These are phyloP conservation scores for Francoa sonchifolia DNA, from an alignment of 441 rosid genomes.

Conservation along the genomic window DNA sequence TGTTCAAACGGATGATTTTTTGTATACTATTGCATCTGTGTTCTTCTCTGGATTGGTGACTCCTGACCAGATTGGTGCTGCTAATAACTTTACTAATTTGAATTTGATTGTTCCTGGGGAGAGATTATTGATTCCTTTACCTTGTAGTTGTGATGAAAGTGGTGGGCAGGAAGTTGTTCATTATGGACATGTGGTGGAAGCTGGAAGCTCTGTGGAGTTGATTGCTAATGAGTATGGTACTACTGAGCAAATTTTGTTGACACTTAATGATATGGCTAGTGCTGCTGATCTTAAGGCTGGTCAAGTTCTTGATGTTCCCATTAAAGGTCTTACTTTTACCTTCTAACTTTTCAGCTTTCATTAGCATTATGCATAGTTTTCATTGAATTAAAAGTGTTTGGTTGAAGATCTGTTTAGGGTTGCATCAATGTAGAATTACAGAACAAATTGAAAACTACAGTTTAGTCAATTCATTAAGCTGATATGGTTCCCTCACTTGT, in stretches of 20 bases:
- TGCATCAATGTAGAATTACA: too few species aligned
- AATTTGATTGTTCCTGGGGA: slow-evolving; percentile 24
- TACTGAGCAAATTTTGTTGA: slow-evolving; percentile 18
- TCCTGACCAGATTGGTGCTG: slow-evolving; percentile 19
- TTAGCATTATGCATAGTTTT: neutral
- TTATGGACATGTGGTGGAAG: slow-evolving; percentile 45
- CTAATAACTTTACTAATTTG: slow-evolving; percentile 21
- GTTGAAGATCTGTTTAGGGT: too few species aligned
- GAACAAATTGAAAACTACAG: too few species aligned
- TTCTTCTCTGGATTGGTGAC: slow-evolving; percentile 29
- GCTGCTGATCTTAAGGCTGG: slow-evolving; percentile 32
- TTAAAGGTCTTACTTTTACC: slow-evolving; percentile 30
- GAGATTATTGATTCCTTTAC: slow-evolving; percentile 53
- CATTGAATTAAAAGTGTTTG: too few species aligned
- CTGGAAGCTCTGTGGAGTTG: slow-evolving; percentile 32
- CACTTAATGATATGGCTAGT: slow-evolving; percentile 33
- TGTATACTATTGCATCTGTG: slow-evolving; percentile 34
- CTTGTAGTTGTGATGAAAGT: slow-evolving; percentile 71
- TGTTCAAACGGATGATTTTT: slow-evolving; percentile 27
- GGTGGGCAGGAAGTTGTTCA: slow-evolving; percentile 45
- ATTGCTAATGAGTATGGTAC: slow-evolving; percentile 47
- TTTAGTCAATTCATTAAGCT: too few species aligned
- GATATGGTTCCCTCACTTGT: too few species aligned
- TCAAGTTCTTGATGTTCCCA: slow-evolving; percentile 58
- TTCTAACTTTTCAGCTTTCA: neutral